phyloP scores from a whole-genome alignment of 768 basidiomycete genomes.

The Paxillus ammoniavirescens region DNA sequence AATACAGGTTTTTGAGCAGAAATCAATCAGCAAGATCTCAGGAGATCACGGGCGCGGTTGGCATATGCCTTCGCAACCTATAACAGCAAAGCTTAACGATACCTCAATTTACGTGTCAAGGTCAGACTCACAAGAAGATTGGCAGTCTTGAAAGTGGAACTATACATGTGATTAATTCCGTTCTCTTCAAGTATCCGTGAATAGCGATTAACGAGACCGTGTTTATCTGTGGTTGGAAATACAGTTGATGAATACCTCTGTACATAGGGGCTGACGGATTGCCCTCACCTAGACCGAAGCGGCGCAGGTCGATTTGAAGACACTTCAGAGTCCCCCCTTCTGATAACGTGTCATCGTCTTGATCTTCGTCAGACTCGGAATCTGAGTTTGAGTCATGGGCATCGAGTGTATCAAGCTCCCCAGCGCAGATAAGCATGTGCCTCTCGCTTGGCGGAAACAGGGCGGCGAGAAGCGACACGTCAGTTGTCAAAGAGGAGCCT shows the following conservation, averaged over 20 bases:
- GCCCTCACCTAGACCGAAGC: conserved; percentile 64
- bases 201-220: conserved; percentile 76
- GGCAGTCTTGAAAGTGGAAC: conserved; percentile 80
- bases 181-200: conserved; percentile 70
- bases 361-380: conserved; percentile 40
- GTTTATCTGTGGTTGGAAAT: conserved; percentile 51
- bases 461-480: conserved; percentile 61
- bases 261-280: background rate
- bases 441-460: conserved; percentile 71
- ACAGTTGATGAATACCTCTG: background rate
- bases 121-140: conserved; percentile 60
- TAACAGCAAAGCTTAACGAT: background rate
- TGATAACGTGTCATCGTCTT: conserved; percentile 29
- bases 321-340: conserved; percentile 53
- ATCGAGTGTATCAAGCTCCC: conserved; percentile 62
- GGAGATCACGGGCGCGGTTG: conserved; percentile 52
- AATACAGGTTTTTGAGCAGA: background rate
- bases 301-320: conserved; percentile 71
- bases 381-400: conserved; percentile 30
- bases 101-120: background rate
- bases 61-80: conserved; percentile 61
- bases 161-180: conserved; percentile 82
- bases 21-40: conserved; percentile 51
- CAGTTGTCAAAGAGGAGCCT: conserved; percentile 74
- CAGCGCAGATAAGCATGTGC: conserved; percentile 72